Evolutionary conservation across 2,329 filamentous ascomycete genomes (phyloP).

Genomic region (Colletotrichum phormii): DNA sequence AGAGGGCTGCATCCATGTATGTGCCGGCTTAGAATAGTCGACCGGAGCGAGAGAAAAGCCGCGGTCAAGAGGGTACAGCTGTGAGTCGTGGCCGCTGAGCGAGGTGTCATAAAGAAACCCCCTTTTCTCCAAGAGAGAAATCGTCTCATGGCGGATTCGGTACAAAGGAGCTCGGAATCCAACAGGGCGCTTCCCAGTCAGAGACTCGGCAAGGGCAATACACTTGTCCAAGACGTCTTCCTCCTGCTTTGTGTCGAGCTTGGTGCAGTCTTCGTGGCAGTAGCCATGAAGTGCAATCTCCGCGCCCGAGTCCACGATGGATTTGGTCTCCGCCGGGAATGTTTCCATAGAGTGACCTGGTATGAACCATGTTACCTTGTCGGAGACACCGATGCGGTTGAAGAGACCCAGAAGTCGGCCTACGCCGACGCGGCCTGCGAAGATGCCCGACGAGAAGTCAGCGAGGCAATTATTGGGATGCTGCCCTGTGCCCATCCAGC

Average conservation of each 20-base stretch:
- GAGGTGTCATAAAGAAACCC: slow-evolving; percentile 59
- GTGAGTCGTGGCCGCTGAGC: slow-evolving; percentile 57
- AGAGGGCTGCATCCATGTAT: slow-evolving; percentile 59
- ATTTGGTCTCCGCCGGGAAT: slow-evolving; percentile 54
- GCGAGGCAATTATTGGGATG: slow-evolving; percentile 60
- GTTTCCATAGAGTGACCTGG: slow-evolving; percentile 62
- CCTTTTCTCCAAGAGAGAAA: slow-evolving; percentile 55
- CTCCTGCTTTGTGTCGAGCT: slow-evolving; percentile 58
- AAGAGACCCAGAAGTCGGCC: slow-evolving; percentile 59
- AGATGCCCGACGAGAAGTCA: slow-evolving; percentile 62
- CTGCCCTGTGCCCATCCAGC: slow-evolving; percentile 64
- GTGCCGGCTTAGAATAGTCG: slow-evolving; percentile 47
- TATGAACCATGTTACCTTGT: slow-evolving; percentile 64
- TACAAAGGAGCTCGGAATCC: slow-evolving; percentile 63
- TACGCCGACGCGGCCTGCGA: slow-evolving; percentile 62
- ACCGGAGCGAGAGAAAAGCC: slow-evolving; percentile 51
- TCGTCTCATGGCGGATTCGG: slow-evolving; percentile 57
- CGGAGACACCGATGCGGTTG: slow-evolving; percentile 54
- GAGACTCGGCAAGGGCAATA: slow-evolving; percentile 47
- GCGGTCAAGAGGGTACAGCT: slow-evolving; percentile 54
- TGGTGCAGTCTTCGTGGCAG: slow-evolving; percentile 57
- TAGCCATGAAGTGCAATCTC: slow-evolving; percentile 63
- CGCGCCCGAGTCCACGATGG: slow-evolving; percentile 54
- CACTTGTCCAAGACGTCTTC: slow-evolving; percentile 56
- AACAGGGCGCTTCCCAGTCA: slow-evolving; percentile 53